A percentile compares a stretch with the other conserved stretches of the same genome.
phyloP scores from a whole-genome alignment of 2,329 filamentous ascomycete species.

The Claviceps digitariae region DNA sequence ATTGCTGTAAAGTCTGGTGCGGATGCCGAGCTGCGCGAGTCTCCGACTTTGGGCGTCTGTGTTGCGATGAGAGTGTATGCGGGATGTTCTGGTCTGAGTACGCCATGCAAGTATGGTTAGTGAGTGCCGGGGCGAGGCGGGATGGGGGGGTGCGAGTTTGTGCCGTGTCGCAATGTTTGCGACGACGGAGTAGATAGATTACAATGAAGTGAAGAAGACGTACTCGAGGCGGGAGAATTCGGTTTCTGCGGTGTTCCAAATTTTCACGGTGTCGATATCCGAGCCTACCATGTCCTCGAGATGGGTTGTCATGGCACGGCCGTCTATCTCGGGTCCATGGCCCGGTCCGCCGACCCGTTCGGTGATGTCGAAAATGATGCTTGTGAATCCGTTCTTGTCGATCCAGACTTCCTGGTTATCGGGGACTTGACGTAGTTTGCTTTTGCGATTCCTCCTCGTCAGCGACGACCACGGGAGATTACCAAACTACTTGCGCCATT shows the following conservation, averaged over 20 bases:
- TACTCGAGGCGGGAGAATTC: conserved; percentile 43
- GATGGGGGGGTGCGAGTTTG: not conserved
- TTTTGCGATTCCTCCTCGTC: conserved; percentile 17
- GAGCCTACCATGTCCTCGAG: conserved; percentile 55
- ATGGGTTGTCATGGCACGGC: conserved; percentile 55
- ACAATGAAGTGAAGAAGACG: conserved; percentile 9
- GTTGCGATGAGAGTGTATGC: conserved; percentile 59
- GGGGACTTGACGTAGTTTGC: conserved; percentile 60
- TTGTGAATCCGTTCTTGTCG: conserved; percentile 69
- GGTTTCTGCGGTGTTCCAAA: conserved; percentile 52
- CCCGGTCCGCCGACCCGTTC: conserved; percentile 55
- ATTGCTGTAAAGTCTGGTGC: conserved; percentile 57
- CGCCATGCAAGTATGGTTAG: conserved; percentile 18
- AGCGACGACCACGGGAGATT: not conserved
- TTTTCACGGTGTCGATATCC: conserved; percentile 48
- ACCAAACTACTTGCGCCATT: not conserved
- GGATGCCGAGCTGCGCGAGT: conserved; percentile 21
- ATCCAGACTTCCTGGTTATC: conserved; percentile 91
- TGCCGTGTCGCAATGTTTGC: not conserved
- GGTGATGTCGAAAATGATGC: conserved; percentile 80
- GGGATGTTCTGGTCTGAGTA: conserved; percentile 30
- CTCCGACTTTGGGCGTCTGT: conserved; percentile 31
- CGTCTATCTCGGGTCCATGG: conserved; percentile 46
- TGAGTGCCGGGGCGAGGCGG: too few relatives aligned
- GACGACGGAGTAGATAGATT: not conserved